Evolutionary conservation across 805 yeast species (phyloP).

Genomic region (Wickerhamomyces queroliae): DNA sequence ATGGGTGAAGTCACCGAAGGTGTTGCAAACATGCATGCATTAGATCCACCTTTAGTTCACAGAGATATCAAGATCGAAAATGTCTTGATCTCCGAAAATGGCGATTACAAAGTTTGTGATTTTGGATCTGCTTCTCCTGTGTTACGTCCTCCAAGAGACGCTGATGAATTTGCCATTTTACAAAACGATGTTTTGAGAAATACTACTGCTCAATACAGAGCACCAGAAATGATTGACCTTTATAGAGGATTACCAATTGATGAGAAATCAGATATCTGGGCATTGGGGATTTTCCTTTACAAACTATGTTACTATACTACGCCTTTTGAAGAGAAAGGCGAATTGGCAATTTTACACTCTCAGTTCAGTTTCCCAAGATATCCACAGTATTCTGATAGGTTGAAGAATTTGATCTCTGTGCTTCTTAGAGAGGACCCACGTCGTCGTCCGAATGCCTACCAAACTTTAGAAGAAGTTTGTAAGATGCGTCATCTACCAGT

Average conservation of each 20-base stretch:
- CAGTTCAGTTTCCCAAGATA: constrained; percentile 43
- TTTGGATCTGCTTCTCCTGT: constrained; percentile 75
- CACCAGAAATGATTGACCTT: constrained; percentile 82
- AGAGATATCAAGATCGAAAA: constrained; percentile 82
- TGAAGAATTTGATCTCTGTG: constrained; percentile 59
- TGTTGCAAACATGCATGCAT: constrained; percentile 71
- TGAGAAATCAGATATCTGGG: constrained; percentile 85
- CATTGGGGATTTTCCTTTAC: constrained; percentile 71
- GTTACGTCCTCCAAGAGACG: constrained; percentile 54
- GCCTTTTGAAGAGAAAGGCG: constrained; percentile 69
- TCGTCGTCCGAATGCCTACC: constrained; percentile 68
- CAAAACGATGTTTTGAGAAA: constrained; percentile 70
- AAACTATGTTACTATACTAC: constrained; percentile 78
- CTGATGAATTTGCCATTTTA: constrained; percentile 52
- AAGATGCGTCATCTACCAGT: constrained; percentile 48
- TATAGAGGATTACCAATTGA: constrained; percentile 64
- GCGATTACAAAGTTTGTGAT: constrained; percentile 68
- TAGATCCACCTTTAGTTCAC: constrained; percentile 67
- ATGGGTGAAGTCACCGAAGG: constrained; percentile 69
- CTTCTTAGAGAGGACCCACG: constrained; percentile 62
- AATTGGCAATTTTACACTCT: constrained; percentile 56
- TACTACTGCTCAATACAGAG: constrained; percentile 80
- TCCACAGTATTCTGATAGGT: constrained; percentile 54
- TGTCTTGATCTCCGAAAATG: constrained; percentile 54
- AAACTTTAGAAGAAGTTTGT: constrained; percentile 62